A percentile compares a stretch with the other conserved stretches of the same genome.
Evolutionary conservation across 1,139 yeast species (phyloP).

Genomic region (Candida pseudoviswanathii): DNA sequence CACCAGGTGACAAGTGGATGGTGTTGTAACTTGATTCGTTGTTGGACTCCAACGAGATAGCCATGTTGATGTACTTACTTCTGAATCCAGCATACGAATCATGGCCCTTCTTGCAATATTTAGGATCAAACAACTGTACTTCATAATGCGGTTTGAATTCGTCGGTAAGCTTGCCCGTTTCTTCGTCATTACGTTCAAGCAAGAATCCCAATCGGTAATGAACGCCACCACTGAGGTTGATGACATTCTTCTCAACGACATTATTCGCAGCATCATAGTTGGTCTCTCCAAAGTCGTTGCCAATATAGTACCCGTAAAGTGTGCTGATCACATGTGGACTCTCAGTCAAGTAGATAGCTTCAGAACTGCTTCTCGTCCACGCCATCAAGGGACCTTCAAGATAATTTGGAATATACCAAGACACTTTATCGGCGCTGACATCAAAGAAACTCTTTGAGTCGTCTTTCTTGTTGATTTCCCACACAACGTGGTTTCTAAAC

Average conservation of each 20-base stretch:
- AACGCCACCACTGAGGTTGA: constrained; percentile 63
- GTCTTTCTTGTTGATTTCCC: constrained; percentile 45
- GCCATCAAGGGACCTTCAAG: constrained; percentile 57
- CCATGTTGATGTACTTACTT: constrained; percentile 46
- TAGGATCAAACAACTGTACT: constrained; percentile 64
- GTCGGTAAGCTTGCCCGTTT: constrained; percentile 44
- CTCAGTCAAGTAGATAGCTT: constrained; percentile 47
- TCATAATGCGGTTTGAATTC: constrained; percentile 72
- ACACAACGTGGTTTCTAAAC: constrained; percentile 39
- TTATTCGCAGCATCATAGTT: constrained; percentile 17
- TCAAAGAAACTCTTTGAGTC: constrained; percentile 41
- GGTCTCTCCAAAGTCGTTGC: constrained; percentile 18
- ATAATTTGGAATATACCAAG: constrained; percentile 62
- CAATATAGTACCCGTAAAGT: constrained; percentile 55
- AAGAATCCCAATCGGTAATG: constrained; percentile 59
- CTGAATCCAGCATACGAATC: constrained; percentile 46
- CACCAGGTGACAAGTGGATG: constrained; percentile 44
- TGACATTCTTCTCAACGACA: constrained; percentile 53
- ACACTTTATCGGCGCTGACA: constrained; percentile 37
- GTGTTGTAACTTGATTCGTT: constrained; percentile 41
- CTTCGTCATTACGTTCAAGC: constrained; percentile 50
- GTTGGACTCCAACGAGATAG: constrained; percentile 57
- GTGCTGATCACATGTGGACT: constrained; percentile 46
- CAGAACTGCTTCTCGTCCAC: constrained; percentile 58
- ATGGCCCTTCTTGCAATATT: constrained; percentile 44